Evolutionary conservation across 2,329 filamentous ascomycete species (phyloP), one percentile per base, ranked within the genome.

Genomic region (Pseudogymnoascus sp.): DNA sequence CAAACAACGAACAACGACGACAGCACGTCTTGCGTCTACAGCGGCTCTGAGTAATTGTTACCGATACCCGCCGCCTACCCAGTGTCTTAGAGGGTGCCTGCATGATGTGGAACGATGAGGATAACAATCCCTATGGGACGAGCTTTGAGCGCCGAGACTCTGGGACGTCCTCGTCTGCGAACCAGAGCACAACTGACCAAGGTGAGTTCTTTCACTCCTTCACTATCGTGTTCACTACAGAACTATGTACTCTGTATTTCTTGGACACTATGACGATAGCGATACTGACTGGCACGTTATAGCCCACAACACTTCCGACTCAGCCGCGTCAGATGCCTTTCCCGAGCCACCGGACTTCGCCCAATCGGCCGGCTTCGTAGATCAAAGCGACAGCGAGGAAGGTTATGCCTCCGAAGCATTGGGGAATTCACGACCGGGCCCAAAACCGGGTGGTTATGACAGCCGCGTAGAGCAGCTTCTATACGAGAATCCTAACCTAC

Each of bases 51-150:
- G 28, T 35, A 12, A 54, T 54, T 54, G 47, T 33, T 18, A 33
- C 8, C 25, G 9, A 54, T 20, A 54, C 16, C 33, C 20, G 57
- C 57, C n/a, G 35, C 20, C 39, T 14, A 25, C 18, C 14, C 35
- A 25, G 33, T 54, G 47, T 54, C 47, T 54, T 11, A 20, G 28
- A 54, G 47, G 47, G 47, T 54, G 39, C 61, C 22, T 60, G 65
- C 73, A 82, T 69, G 68, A 97, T 97, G 93, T 97, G 93, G 93
- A 95, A 97, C 82, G 92, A 97, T 80, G 93, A 97, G 78, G 91
- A 97, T 73, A 97, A 97, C 77, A 97, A 97, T 74, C 93, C 93
- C 4, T 97, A 97, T 72, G 92, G 92, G 66, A 85, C 81, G 70
- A 93, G 90, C 75, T 97, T 96, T 78, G 90, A 94, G 74, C 88